Evolutionary conservation across 257 asterid species (phyloP), one percentile per base, ranked within the genome.

Genomic region (Jasminum sambac): DNA sequence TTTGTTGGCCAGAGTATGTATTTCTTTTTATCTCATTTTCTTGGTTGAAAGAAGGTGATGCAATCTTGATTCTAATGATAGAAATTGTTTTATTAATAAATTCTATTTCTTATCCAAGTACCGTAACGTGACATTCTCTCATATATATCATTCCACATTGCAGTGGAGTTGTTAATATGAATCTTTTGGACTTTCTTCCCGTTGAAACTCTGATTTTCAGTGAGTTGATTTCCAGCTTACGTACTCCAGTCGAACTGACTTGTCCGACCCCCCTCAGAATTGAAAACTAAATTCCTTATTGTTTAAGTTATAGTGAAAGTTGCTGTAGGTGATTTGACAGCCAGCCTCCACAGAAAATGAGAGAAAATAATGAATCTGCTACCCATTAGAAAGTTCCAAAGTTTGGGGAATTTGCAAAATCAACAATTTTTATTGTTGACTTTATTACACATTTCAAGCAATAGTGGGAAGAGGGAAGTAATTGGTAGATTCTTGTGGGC

Each of bases 401-500:
- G 85, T 81, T 78, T 69, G 86, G 85, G 77, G 72, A 57, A 4
- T 59, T 76, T 44, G 71, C 82, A 78, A 72, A 68, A 68, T 16
- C 44, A 64, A 21, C 7, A 1, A 26, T 12, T 1, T 30, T 30
- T 42, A 19, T 36, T 25, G 23, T 71, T 60, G 74, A 64, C 61
- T 25, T 50, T 38, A 1, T n/a, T n/a, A 68, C 24, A 8, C 14
- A 55, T 19, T 21, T 21, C 41, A 74, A 10, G 16, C 58, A 37
- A 26, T 14, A 17, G 58, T 5, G 40, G 67, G 67, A 38, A 26
- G 10, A 41, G 42, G 14, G 21, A 69, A 52, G 43, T 19, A 39
- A 57, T 73, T 5, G 38, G 19, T 43, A 67, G 83, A 83, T 83
- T 83, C 83, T 68, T 59, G 39, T 38, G 11, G 17, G 8, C 40